Evolutionary conservation across 2,329 filamentous ascomycete species (phyloP), one percentile per base, ranked within the genome.

Genomic region (Clonostachys sp.): DNA sequence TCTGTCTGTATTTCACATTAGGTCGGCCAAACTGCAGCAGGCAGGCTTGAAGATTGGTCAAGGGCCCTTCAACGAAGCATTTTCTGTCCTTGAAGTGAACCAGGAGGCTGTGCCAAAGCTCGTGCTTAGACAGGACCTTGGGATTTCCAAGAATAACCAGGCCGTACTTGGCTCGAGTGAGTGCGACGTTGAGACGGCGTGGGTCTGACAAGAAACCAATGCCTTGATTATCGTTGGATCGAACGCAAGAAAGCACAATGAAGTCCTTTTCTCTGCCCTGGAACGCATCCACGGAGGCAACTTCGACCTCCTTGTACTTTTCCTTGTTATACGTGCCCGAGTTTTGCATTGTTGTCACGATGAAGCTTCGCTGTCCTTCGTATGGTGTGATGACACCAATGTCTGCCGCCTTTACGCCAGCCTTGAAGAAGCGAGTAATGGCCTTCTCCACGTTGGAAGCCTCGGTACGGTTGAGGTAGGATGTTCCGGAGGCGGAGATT

Each of bases 381-480:
- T 99, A 99, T 47, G 94, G 94, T 14, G 94, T 99, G 62, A 99
- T 97, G 59, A 99, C 94, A 72, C 94, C 94, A 62, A 99, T 97
- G 55, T 92, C 90, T 44, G 80, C 77, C 6, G 94, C 91, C 61
- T 91, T 88, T n/a, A 99, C 94, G 43, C 92, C 92, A 20, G 95
- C 94, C 70, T 96, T 97, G 82, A 99, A 96, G 72, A 99, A 99
- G 44, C 94, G 87, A 10, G 92, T 96, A 40, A 99, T 91, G 50
- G 96, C 91, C 77, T 99, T 99, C 71, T 99, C 94, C 34, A 99
- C 94, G 55, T 97, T 97, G 42, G 91, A 88, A 5, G 94, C 91
- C 66, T 99, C 94, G 2, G 94, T 97, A 42, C 94, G 89, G 68
- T 99, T 99, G 55, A 99, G 85, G 62, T 99, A 99, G 3, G 92